Conservation (phyloP, 1,139 yeast genomes). For the Suhomyces ambrosiae region DNA sequence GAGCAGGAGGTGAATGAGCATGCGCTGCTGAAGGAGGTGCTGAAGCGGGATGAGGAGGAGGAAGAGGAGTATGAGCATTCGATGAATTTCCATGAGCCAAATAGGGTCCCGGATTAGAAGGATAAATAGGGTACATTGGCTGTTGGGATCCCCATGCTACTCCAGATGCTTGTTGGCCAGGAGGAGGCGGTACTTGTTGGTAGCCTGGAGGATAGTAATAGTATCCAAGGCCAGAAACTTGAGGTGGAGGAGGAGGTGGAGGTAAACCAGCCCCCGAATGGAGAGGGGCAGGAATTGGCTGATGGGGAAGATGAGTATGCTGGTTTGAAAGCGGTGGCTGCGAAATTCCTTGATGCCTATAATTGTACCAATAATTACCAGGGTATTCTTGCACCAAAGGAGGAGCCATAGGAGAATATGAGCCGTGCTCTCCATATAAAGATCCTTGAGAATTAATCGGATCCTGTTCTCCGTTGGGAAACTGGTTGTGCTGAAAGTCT, state of each 20-base stretch:
- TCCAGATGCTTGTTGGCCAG: slow-evolving; percentile 3
- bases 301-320: too few relatives aligned
- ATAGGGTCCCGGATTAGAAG: slow-evolving; percentile 1
- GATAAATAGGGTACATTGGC: slow-evolving; percentile 5
- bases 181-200: slow-evolving; percentile 8
- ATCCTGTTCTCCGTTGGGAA: slow-evolving; percentile 7
- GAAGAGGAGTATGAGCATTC: not conserved
- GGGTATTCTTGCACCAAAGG: slow-evolving; percentile 20
- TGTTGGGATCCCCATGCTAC: slow-evolving; percentile 7
- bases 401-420: slow-evolving; percentile 2
- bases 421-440: slow-evolving; percentile 10
- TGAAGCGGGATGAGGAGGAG: not conserved
- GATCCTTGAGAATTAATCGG: slow-evolving; percentile 5
- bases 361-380: slow-evolving; percentile 35
- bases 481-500: slow-evolving; percentile 50
- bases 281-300: slow-evolving; percentile 8
- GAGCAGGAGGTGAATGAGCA: not conserved
- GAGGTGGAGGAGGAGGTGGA: slow-evolving; percentile 12
- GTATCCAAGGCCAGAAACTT: slow-evolving; percentile 11
- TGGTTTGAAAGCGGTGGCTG: slow-evolving; percentile 4
- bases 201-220: slow-evolving; percentile 15
- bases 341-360: slow-evolving; percentile 16
- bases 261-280: slow-evolving; percentile 5
- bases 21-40: too few relatives aligned
- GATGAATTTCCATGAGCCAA: not conserved